phyloP scores from a whole-genome alignment of 2,329 filamentous ascomycete species.

The Calonectria honghensis region DNA sequence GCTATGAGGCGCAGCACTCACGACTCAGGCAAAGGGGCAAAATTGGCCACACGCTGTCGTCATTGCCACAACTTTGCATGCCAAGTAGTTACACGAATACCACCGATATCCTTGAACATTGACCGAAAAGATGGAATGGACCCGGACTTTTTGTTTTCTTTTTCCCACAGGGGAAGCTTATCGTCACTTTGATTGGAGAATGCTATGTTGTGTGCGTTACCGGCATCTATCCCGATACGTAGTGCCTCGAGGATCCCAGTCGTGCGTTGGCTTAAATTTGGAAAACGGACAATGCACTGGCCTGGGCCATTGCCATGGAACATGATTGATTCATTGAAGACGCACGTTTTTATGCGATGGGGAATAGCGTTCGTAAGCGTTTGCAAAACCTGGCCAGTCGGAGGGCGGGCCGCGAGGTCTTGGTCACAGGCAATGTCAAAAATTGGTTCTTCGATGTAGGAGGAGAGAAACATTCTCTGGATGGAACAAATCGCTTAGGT shows the following conservation, averaged over 20 bases:
- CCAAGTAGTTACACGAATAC: constrained; percentile 11
- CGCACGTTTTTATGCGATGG: constrained; percentile 36
- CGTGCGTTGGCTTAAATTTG: neutral
- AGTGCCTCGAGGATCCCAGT: constrained; percentile 10
- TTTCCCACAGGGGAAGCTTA: constrained; percentile 5
- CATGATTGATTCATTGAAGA: constrained; percentile 17
- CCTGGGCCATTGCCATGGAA: constrained; percentile 2
- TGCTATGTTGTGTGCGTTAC: constrained; percentile 23
- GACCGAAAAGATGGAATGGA: constrained; percentile 15
- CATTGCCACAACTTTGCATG: constrained; percentile 17
- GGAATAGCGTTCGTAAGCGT: neutral
- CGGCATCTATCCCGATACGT: constrained; percentile 14
- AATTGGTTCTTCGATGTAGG: neutral
- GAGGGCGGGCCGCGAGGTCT: neutral
- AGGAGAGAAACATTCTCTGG: neutral
- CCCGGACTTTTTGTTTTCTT: neutral
- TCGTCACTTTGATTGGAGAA: constrained; percentile 20
- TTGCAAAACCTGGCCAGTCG: neutral
- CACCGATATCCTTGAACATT: constrained; percentile 22
- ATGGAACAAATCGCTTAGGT: neutral
- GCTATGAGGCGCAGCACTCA: constrained; percentile 50
- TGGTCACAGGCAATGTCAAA: neutral
- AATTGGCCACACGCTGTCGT: constrained; percentile 5
- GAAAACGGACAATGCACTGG: neutral
- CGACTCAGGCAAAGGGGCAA: constrained; percentile 27